Percentiles rank a stretch among this genome's conserved stretches.
These are phyloP conservation scores for Saccharomycopsis fodiens DNA, from an alignment of 805 yeast genomes.

Conservation along the genomic window DNA sequence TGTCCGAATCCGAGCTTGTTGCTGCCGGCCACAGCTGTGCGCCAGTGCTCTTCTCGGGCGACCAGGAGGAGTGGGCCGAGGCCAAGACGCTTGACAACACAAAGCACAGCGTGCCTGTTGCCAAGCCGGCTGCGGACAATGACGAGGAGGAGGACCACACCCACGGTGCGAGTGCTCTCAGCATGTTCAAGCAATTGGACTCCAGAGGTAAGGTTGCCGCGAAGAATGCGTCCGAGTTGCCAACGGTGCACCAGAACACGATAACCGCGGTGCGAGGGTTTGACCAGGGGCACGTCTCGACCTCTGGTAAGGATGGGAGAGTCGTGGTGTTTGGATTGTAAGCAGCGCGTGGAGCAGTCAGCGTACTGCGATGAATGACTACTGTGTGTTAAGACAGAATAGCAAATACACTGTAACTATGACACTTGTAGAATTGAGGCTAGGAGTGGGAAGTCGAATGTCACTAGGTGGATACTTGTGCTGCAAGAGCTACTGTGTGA, in stretches of 20 bases:
- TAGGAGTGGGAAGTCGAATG: too few relatives aligned
- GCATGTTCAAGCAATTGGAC: conserved; percentile 93
- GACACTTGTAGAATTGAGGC: too few relatives aligned
- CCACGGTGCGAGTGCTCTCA: conserved; percentile 68
- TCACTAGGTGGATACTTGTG: too few relatives aligned
- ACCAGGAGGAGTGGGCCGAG: conserved; percentile 55
- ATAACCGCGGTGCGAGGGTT: conserved; percentile 58
- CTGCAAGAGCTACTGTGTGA: too few relatives aligned
- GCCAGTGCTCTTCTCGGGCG: conserved; percentile 77
- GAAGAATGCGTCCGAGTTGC: conserved; percentile 40
- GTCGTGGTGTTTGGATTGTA: conserved; percentile 66
- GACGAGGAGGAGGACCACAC: conserved; percentile 48
- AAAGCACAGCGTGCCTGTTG: conserved; percentile 20
- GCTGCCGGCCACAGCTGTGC: conserved; percentile 93
- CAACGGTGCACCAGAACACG: conserved; percentile 87
- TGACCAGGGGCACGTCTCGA: conserved; percentile 47
- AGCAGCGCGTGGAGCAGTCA: too few relatives aligned
- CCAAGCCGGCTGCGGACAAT: conserved; percentile 25
- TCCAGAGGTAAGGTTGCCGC: conserved; percentile 71
- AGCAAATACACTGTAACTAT: too few relatives aligned
- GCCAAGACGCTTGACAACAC: conserved; percentile 51
- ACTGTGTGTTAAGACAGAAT: too few relatives aligned
- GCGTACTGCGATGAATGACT: too few relatives aligned
- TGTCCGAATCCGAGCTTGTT: conserved; percentile 56
- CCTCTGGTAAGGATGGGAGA: conserved; percentile 88